phyloP scores from a whole-genome alignment of 139 green algal genomes.

The Chlamydomonas sphaeroides region DNA sequence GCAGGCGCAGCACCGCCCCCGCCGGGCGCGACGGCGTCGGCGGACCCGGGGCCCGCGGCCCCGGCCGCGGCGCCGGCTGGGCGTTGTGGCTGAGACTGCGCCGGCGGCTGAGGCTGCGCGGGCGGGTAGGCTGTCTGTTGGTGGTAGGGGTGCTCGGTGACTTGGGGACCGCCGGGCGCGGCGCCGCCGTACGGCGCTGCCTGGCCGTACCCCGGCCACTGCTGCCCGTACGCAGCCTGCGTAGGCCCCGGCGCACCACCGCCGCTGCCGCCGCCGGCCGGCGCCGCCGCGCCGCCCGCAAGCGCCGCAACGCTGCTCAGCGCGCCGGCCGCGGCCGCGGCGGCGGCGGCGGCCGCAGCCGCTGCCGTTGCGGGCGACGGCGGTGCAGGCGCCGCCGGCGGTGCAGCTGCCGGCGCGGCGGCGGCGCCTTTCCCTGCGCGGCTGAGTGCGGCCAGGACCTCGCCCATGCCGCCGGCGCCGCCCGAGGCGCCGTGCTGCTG shows the following conservation, averaged over 20 bases:
- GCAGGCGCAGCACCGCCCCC: neutral
- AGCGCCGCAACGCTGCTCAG: conserved; percentile 1
- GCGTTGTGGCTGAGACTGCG: too few species aligned
- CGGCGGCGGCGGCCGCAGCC: neutral
- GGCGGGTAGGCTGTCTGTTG: too few species aligned
- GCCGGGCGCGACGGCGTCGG: too few species aligned
- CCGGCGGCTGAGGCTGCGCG: neutral
- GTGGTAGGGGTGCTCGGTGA: neutral
- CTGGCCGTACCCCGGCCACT: neutral
- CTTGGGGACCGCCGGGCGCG: neutral
- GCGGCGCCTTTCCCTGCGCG: neutral
- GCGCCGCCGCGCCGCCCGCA: neutral
- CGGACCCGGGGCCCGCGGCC: too few species aligned
- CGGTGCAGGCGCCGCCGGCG: neutral
- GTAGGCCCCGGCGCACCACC: too few species aligned
- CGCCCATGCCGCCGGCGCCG: neutral
- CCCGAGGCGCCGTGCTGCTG: neutral
- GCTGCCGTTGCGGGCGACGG: neutral
- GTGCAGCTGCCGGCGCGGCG: neutral
- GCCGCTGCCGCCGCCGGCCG: neutral
- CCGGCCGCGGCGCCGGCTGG: too few species aligned
- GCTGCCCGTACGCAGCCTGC: too few species aligned
- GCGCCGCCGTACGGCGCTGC: neutral
- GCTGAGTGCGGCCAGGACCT: conserved; percentile 4
- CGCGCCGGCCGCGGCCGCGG: neutral